Conservation (phyloP, 768 basidiomycete genomes). For the Podaxis pistillaris region DNA sequence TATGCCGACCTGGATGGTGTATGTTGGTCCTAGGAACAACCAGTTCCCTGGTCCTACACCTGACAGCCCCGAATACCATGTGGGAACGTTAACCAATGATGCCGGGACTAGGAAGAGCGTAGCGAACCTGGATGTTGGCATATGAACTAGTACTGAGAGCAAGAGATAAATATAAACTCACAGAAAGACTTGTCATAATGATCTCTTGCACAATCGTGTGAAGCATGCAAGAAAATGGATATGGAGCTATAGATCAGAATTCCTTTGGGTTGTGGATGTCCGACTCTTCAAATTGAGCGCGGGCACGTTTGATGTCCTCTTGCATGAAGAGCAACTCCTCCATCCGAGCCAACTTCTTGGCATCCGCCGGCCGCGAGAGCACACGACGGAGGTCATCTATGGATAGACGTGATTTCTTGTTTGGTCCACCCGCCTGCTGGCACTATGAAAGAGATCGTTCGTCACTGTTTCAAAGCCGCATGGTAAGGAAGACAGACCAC, state of each 20-base stretch:
- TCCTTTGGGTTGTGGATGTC: constrained; percentile 44
- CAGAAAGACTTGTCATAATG: background rate
- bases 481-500: constrained; percentile 55
- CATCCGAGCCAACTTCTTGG: constrained; percentile 89
- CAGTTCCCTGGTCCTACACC: background rate
- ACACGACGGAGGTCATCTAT: constrained; percentile 84
- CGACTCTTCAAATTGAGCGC: constrained; percentile 67
- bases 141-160: background rate
- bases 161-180: background rate
- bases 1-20: background rate
- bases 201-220: background rate
- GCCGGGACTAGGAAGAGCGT: background rate
- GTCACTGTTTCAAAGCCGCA: constrained; percentile 10
- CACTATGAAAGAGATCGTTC: constrained; percentile 45
- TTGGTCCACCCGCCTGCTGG: constrained; percentile 66
- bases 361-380: constrained; percentile 81
- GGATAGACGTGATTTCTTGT: constrained; percentile 71
- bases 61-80: background rate
- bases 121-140: background rate
- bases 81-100: background rate
- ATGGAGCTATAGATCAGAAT: constrained; percentile 29
- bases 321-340: constrained; percentile 93
- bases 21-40: background rate
- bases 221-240: background rate
- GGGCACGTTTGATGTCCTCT: constrained; percentile 88